A percentile compares a stretch with the other conserved stretches of the same genome.
phyloP scores from a whole-genome alignment of 1,284 basidiomycete genomes.

The Fomitopsis palustris region DNA sequence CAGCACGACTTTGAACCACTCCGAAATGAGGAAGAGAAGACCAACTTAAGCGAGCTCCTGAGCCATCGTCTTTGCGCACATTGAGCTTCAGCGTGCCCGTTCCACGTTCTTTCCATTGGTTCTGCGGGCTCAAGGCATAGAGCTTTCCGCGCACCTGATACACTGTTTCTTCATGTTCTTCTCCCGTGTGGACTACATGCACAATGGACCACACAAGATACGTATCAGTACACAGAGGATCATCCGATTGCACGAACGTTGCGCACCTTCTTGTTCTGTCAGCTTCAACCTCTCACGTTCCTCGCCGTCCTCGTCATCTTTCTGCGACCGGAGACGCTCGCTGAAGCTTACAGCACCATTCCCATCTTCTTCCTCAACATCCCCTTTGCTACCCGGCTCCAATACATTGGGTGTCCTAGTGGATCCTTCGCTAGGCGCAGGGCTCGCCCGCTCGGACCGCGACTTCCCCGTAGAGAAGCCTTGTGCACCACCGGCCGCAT shows the following conservation, averaged over 20 bases:
- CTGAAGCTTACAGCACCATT: constrained; percentile 44
- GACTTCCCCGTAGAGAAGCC: constrained; percentile 44
- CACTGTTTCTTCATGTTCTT: constrained; percentile 87
- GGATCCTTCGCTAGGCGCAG: constrained; percentile 23
- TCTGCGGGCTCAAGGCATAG: constrained; percentile 64
- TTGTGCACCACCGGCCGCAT: constrained; percentile 46
- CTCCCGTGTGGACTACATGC: constrained; percentile 76
- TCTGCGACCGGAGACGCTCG: constrained; percentile 55
- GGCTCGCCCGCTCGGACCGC: constrained; percentile 48
- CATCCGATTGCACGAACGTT: neutral
- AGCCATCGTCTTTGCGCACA: constrained; percentile 63
- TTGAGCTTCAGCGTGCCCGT: constrained; percentile 83
- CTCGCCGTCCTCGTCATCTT: constrained; percentile 38
- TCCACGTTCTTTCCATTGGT: constrained; percentile 86
- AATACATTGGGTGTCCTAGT: constrained; percentile 12
- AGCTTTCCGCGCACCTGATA: constrained; percentile 86
- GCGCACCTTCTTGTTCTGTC: constrained; percentile 71
- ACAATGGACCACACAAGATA: constrained; percentile 2
- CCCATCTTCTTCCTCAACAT: constrained; percentile 35
- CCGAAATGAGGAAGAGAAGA: constrained; percentile 9
- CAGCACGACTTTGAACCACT: neutral
- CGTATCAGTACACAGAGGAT: neutral
- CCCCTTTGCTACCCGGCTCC: constrained; percentile 16
- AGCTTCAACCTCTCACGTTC: constrained; percentile 50
- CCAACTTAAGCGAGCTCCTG: constrained; percentile 73